Conservation (phyloP, 2,329 filamentous ascomycete species). For the Arthrocladium fulminans region DNA sequence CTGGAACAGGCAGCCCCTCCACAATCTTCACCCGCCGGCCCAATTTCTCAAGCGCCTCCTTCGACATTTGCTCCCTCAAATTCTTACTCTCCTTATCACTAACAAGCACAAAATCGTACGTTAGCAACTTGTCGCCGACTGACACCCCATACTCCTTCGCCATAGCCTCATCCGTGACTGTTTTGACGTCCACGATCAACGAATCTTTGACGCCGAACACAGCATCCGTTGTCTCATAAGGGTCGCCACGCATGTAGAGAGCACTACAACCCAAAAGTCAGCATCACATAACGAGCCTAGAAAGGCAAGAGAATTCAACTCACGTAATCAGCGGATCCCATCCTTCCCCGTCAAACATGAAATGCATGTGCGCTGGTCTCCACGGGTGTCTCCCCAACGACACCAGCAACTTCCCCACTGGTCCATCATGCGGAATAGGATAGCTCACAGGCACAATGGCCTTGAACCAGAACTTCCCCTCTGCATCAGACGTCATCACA, state of each 20-base stretch:
- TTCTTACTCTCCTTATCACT: slow-evolving; percentile 59
- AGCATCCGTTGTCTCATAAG: slow-evolving; percentile 25
- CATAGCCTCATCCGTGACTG: slow-evolving; percentile 20
- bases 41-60: slow-evolving; percentile 56
- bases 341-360: slow-evolving; percentile 75
- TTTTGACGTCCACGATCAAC: slow-evolving; percentile 24
- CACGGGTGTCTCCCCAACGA: slow-evolving; percentile 64
- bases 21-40: slow-evolving; percentile 64
- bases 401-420: slow-evolving; percentile 63
- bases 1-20: slow-evolving; percentile 67
- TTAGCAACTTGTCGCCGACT: slow-evolving; percentile 20
- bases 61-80: slow-evolving; percentile 58
- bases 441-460: slow-evolving; percentile 79
- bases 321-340: slow-evolving; percentile 78
- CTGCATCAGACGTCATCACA: slow-evolving; percentile 57
- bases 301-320: slow-evolving; percentile 29
- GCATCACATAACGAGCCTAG: not conserved
- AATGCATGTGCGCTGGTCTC: slow-evolving; percentile 72
- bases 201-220: slow-evolving; percentile 28
- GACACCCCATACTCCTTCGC: slow-evolving; percentile 24
- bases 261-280: slow-evolving; percentile 16
- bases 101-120: slow-evolving; percentile 24
- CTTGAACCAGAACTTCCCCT: slow-evolving; percentile 76
- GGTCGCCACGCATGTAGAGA: slow-evolving; percentile 25
- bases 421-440: slow-evolving; percentile 74